These are phyloP conservation scores for Pleurotus citrinopileatus DNA, from an alignment of 768 basidiomycete species.

Conservation along the genomic window DNA sequence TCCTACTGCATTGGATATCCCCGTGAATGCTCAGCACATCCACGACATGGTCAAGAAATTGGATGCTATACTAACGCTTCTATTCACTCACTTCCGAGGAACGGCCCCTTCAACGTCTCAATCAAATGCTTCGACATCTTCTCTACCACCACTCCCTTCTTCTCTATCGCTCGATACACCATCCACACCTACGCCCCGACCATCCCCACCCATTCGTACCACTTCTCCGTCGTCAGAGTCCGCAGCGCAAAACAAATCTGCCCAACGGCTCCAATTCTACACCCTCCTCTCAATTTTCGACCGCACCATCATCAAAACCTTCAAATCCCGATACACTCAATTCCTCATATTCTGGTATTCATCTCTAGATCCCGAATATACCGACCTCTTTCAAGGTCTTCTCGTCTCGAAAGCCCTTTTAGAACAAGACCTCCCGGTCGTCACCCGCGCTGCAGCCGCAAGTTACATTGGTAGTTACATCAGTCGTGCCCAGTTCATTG, in stretches of 20 bases:
- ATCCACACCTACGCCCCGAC: constrained; percentile 13
- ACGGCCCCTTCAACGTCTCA: constrained; percentile 22
- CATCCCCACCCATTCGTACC: not conserved
- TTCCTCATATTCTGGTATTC: constrained; percentile 96
- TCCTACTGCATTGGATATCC: constrained; percentile 35
- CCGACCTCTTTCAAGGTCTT: constrained; percentile 91
- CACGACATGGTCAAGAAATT: constrained; percentile 90
- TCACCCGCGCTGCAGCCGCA: constrained; percentile 89
- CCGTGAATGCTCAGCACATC: constrained; percentile 62
- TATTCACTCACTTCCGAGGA: constrained; percentile 83
- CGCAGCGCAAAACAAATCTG: constrained; percentile 24
- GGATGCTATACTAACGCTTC: constrained; percentile 79
- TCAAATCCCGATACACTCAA: constrained; percentile 96
- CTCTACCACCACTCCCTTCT: constrained; percentile 22
- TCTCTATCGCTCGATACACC: constrained; percentile 26
- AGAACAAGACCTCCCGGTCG: constrained; percentile 43
- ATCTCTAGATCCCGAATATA: constrained; percentile 84
- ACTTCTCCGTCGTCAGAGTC: constrained; percentile 3
- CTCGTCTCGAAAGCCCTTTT: constrained; percentile 91
- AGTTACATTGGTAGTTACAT: constrained; percentile 94
- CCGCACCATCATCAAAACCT: constrained; percentile 88
- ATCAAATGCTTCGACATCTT: constrained; percentile 15
- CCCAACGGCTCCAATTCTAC: constrained; percentile 69
- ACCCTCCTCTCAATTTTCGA: constrained; percentile 92
- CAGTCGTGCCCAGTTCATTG: constrained; percentile 84